Evolutionary conservation across 495 filamentous ascomycete genomes (phyloP).

Genomic region (Acidiella bohemica): DNA sequence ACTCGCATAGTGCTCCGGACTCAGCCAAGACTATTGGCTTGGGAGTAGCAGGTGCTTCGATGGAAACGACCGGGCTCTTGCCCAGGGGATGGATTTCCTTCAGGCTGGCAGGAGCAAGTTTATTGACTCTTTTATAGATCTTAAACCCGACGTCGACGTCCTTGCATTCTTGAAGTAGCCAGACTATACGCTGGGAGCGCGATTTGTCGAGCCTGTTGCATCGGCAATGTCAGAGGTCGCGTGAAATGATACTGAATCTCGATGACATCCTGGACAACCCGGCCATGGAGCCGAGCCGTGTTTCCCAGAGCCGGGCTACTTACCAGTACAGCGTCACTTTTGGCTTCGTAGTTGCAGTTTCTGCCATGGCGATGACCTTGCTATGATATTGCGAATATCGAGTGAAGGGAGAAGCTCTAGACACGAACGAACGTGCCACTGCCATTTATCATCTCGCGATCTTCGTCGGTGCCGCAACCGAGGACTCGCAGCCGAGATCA

Average conservation of each 20-base stretch:
- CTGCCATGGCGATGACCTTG: background rate
- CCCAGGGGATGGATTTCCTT: slow-evolving; percentile 72
- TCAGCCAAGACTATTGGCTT: slow-evolving; percentile 59
- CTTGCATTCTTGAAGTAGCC: slow-evolving; percentile 71
- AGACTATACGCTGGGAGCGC: slow-evolving; percentile 73
- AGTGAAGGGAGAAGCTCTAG: background rate
- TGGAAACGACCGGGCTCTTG: slow-evolving; percentile 61
- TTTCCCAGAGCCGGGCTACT: slow-evolving; percentile 6
- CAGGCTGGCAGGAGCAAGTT: slow-evolving; percentile 56
- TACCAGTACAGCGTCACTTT: slow-evolving; percentile 71
- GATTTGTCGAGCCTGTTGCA: slow-evolving; percentile 55
- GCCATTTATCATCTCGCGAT: background rate
- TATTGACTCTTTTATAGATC: slow-evolving; percentile 52
- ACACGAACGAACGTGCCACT: background rate
- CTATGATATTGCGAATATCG: too few species aligned
- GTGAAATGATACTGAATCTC: background rate
- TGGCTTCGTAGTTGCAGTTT: slow-evolving; percentile 23
- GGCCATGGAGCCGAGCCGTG: background rate
- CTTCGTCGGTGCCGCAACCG: too few species aligned
- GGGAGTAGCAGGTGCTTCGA: slow-evolving; percentile 34
- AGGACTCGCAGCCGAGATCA: too few species aligned
- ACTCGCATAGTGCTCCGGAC: slow-evolving; percentile 66
- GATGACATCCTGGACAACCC: background rate
- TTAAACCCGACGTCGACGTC: slow-evolving; percentile 58
- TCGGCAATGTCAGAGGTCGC: background rate